Base-by-base conservation (phyloP, 352 stramenopile genomes). In the Nothophytophthora sp. region DNA sequence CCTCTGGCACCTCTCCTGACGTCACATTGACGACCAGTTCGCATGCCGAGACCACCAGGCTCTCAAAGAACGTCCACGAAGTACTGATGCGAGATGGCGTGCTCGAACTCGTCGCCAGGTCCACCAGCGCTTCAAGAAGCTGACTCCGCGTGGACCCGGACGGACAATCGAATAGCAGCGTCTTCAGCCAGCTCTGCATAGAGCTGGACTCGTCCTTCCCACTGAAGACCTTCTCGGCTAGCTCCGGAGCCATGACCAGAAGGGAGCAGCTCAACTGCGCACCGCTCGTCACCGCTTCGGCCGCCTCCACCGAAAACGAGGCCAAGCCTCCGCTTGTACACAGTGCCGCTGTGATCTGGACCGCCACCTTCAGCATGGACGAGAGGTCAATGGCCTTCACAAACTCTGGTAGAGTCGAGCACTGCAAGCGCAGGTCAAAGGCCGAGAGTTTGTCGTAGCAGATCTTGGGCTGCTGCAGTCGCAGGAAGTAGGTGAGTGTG, bases 401-500 rank as follows among this genome's bases (percentile, higher is more conserved):
- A 38, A 81, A 77, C 10, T 42, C 41, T 4, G 70, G 73, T 2
- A 83, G 37, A 18, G 72, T 76, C 12, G 43, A 64, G 16, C 18
- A 38, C 13, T 53, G 35, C 40, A 82, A 50, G 1, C 67, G 63
- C 7, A 46, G 15, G 44, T 80, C 72, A 45, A 82, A 82, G 3
- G 41, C 36, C 2, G 52, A 71, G 0, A 37, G 15, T 9, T 20
- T 38, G 11, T 37, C 15, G 8, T 22, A 10, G 10, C 44, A 25
- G 3, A 5, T 34, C 18, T 45, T 55, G 6, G n/a, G 49, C n/a
- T n/a, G n/a, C n/a, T n/a, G 18, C 24, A 24, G 0, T 52, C 4
- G 51, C n/a, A 84, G 57, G 33, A 84, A 76, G 34, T 81, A 81
- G 28, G 60, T 44, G 9, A 81, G 58, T 2, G 69, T 67, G 19